These are phyloP conservation scores for Candida ipomoeae DNA, from an alignment of 805 yeast genomes.

Conservation along the genomic window DNA sequence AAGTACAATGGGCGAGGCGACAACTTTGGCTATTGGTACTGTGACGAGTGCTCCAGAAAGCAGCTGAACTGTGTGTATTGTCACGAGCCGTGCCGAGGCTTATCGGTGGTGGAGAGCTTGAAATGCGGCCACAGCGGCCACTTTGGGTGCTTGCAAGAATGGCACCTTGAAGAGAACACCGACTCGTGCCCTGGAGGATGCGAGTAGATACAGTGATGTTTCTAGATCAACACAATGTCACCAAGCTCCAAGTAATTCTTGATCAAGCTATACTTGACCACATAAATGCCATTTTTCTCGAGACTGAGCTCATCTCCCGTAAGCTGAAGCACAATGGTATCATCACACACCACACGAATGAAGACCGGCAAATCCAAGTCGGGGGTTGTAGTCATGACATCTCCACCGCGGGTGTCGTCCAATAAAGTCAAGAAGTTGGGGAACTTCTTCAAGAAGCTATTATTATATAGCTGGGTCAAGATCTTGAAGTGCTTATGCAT, in stretches of 20 bases:
- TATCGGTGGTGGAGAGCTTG: constrained; percentile 51
- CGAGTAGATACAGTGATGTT: constrained; percentile 3
- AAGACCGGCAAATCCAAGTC: constrained; percentile 76
- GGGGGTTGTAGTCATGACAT: constrained; percentile 78
- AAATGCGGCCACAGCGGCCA: constrained; percentile 89
- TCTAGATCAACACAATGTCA: constrained; percentile 34
- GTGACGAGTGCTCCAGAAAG: constrained; percentile 60
- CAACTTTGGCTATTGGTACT: constrained; percentile 76
- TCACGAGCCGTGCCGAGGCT: constrained; percentile 69
- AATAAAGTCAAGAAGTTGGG: constrained; percentile 68
- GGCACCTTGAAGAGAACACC: constrained; percentile 68
- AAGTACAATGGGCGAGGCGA: constrained; percentile 20
- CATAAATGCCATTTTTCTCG: constrained; percentile 64
- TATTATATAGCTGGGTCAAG: constrained; percentile 59
- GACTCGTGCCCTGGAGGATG: constrained; percentile 81
- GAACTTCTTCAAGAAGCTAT: constrained; percentile 59
- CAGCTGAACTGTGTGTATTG: constrained; percentile 76
- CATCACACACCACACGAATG: constrained; percentile 48
- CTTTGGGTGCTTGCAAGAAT: constrained; percentile 67
- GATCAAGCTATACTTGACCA: constrained; percentile 56
- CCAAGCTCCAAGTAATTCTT: constrained; percentile 32
- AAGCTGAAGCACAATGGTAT: constrained; percentile 24
- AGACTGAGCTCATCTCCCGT: constrained; percentile 28
- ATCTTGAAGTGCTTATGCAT: constrained; percentile 65
- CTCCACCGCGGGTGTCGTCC: constrained; percentile 60